Conservation (phyloP, 2,329 filamentous ascomycete genomes). For the Paraphoma chrysanthemicola region DNA sequence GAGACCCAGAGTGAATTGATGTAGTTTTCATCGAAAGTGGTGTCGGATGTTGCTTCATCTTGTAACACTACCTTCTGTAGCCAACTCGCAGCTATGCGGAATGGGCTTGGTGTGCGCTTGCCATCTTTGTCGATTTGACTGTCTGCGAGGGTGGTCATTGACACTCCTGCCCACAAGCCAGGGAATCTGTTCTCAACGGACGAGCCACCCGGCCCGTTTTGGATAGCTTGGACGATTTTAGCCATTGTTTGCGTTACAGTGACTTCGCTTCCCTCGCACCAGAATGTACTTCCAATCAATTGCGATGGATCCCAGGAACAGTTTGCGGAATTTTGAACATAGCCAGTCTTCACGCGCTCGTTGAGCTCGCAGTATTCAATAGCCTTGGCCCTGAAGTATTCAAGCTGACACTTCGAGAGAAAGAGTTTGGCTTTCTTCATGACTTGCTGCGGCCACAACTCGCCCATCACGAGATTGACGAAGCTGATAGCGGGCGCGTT, state of each 20-base stretch:
- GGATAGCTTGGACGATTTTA: constrained; percentile 22
- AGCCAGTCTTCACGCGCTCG: constrained; percentile 42
- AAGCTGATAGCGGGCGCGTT: constrained; percentile 39
- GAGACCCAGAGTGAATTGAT: constrained; percentile 26
- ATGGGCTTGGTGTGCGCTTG: constrained; percentile 20
- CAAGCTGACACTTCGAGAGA: constrained; percentile 35
- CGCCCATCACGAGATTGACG: constrained; percentile 23
- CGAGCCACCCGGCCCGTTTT: constrained; percentile 22
- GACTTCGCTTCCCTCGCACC: constrained; percentile 25
- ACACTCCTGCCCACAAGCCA: constrained; percentile 22
- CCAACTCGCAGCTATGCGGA: constrained; percentile 23
- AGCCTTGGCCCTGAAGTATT: constrained; percentile 25
- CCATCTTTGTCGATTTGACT: constrained; percentile 21
- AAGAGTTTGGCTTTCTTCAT: constrained; percentile 35
- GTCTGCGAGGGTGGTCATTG: constrained; percentile 16
- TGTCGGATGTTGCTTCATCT: constrained; percentile 17
- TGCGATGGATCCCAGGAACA: constrained; percentile 32
- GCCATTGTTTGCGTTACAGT: constrained; percentile 29
- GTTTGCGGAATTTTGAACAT: constrained; percentile 32
- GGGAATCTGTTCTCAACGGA: constrained; percentile 8
- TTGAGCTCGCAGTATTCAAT: constrained; percentile 36
- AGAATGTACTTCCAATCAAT: constrained; percentile 19
- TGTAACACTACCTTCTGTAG: constrained; percentile 23
- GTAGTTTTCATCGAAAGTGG: constrained; percentile 17
- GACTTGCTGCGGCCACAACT: constrained; percentile 34